Percentiles rank a stretch among this genome's conserved stretches.
phyloP scores from a whole-genome alignment of 164 flowering plant genomes.

The Santalum album region DNA sequence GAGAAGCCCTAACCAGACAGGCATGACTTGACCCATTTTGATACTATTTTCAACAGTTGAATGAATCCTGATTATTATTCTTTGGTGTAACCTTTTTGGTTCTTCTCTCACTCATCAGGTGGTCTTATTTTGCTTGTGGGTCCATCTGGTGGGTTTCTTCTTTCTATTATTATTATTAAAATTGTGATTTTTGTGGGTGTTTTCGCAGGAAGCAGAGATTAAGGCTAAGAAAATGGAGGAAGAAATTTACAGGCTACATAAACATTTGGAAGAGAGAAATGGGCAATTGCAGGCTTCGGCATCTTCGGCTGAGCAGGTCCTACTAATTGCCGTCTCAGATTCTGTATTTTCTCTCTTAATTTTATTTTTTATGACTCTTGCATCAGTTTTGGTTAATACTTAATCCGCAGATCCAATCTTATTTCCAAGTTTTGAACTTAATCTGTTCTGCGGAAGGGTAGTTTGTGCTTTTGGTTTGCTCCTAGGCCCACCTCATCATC shows the following conservation, averaged over 20 bases:
- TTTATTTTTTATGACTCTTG: neutral
- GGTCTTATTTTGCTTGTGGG: slow-evolving; percentile 8
- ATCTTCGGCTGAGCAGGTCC: slow-evolving; percentile 55
- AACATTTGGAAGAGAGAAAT: slow-evolving; percentile 63
- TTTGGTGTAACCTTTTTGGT: slow-evolving; percentile 10
- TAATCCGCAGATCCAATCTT: too few relatives aligned
- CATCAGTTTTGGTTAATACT: neutral
- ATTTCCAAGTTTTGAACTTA: too few relatives aligned
- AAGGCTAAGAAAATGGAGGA: slow-evolving; percentile 66
- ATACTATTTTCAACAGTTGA: too few relatives aligned
- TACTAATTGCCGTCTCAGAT: neutral
- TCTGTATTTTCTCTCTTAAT: neutral
- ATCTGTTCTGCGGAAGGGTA: too few relatives aligned
- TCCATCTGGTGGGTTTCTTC: neutral
- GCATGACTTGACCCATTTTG: too few relatives aligned
- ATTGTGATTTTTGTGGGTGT: neutral
- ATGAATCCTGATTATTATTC: slow-evolving; percentile 2
- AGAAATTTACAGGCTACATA: slow-evolving; percentile 48
- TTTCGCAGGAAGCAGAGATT: slow-evolving; percentile 49
- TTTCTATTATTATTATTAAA: neutral
- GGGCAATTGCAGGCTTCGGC: slow-evolving; percentile 49
- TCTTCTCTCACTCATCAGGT: slow-evolving; percentile 1
- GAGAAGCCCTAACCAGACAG: slow-evolving; percentile 73
- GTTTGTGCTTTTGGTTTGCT: neutral
- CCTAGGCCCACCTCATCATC: neutral